Conservation (phyloP, 768 basidiomycete genomes). For the Kwoniella sp. region DNA sequence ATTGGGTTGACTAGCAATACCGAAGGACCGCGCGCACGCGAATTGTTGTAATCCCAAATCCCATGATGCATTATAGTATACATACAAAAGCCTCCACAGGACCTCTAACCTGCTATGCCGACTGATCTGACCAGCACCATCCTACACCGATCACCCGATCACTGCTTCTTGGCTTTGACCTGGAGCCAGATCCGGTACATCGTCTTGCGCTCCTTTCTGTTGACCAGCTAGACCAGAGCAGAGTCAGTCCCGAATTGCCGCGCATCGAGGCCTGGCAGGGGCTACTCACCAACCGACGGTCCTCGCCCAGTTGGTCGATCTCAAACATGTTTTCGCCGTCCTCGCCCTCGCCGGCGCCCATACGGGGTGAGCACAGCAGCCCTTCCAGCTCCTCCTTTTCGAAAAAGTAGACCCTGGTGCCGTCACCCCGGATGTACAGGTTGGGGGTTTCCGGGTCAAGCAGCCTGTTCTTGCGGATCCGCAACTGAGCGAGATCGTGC, state of each 20-base stretch:
- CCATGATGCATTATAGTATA: no score
- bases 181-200: conserved; percentile 71
- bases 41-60: no score
- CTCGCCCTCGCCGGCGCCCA: conserved; percentile 8
- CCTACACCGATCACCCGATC: no score
- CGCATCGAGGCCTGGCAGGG: no score
- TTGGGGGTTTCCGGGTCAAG: conserved; percentile 69
- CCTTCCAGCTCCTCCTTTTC: conserved; percentile 30
- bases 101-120: no score
- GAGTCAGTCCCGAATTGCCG: no score
- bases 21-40: no score
- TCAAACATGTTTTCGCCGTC: conserved; percentile 64
- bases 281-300: conserved; percentile 62
- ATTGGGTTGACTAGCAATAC: no score
- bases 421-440: conserved; percentile 94
- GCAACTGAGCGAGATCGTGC: conserved; percentile 86
- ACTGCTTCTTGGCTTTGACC: conserved; percentile 47
- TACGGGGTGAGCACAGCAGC: conserved; percentile 13
- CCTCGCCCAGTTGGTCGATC: conserved; percentile 81
- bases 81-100: background rate
- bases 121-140: no score
- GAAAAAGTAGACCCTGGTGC: conserved; percentile 96
- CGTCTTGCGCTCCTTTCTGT: conserved; percentile 86
- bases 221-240: conserved; percentile 63
- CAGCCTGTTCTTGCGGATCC: conserved; percentile 82